Base-by-base conservation (phyloP, 2,329 filamentous ascomycete species). In the Pseudogymnoascus sp. region DNA sequence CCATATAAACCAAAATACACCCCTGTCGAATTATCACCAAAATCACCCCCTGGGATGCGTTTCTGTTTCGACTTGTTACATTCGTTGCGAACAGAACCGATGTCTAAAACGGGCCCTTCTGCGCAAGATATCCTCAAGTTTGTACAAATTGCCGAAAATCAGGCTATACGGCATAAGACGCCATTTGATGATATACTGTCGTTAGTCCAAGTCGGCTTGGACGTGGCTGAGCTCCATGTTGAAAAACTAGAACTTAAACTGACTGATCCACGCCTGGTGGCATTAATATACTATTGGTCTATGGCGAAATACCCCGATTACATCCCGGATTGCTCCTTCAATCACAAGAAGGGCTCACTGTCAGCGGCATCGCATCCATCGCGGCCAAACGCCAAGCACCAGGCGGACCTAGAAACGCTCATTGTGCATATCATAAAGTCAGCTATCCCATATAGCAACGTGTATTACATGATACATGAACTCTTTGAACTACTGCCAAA, bases 131-230 rank as follows among this genome's bases (percentile, higher is more conserved):
- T 53, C 46, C 23, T 53, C 12, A 16, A 16, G 12, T 16, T 16
- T 11, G 25, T 53, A 16, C 3, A 31, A 5, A 28, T 53, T 14
- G 46, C 23, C 16, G 25, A 53, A 53, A 16, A 3, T 25, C 46
- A 25, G 23, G 46, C 46, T 8, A 31, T 53, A 53, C 23, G 46
- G 6, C 25, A 53, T 21, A 53, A 53, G 14, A 11, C 14, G n/a
- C 46, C 46, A 8, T 53, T 53, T n/a, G 46, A 16, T n/a, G 46
- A 53, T 53, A 53, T 53, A 28, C 46, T 53, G 46, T 31, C 23
- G 8, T 53, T 53, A n/a, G 14, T 53, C 14, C 23, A 53, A 28
- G 7, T 28, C n/a, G 43, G 43, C 43, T 8, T 49, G 12, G 23
- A 23, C 43, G 16, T 25, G 16, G 46, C 25, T 53, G 25, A 23